Evolutionary conservation across 768 basidiomycete species (phyloP), one percentile per base, ranked within the genome.

Genomic region (Pleurotus salmoneostramineus): DNA sequence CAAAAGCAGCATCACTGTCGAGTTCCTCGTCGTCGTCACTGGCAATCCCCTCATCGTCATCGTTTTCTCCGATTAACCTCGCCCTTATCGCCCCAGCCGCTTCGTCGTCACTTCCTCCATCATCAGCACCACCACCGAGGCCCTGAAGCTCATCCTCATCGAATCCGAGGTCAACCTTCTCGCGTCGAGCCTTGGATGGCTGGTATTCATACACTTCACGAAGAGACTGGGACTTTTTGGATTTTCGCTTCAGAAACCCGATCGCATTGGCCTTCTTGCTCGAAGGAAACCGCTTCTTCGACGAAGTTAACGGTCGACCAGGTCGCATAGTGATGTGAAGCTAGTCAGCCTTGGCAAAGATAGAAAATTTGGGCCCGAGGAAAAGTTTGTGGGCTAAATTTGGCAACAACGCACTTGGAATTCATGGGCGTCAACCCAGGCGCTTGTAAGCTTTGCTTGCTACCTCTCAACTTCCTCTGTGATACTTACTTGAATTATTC

Each of bases 11-110:
- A 64, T 95, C 93, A 61, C 86, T 89, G 59, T 92, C 89, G 46
- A 94, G 82, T 60, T 94, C 91, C 65, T 94, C 91, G 65, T 95
- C 93, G 61, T 95, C 89, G 0, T 73, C 84, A 60, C 81, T 83
- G 35, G 77, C 84, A 62, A 91, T 78, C 60, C 65, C 70, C 58
- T 83, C 77, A 46, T 77, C 75, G 34, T 84, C 84, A 10, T 70
- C 77, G 36, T 77, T 69, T 60, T 83, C 81, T 5, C 78, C 82
- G 50, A 84, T 73, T 48, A 89, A 65, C 61, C 81, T 74, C 14
- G 84, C 74, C 33, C 65, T 64, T 43, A 76, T 55, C 54, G 37
- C 17, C 11, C 27, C 52, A 5, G 37, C 32, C 15, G 35, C 52
- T 10, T 55, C 52, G 32, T 43, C 40, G 5, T 55, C 52, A 37